Base-by-base conservation (phyloP, 495 filamentous ascomycete genomes). In the Penicillium dipodomyicola region DNA sequence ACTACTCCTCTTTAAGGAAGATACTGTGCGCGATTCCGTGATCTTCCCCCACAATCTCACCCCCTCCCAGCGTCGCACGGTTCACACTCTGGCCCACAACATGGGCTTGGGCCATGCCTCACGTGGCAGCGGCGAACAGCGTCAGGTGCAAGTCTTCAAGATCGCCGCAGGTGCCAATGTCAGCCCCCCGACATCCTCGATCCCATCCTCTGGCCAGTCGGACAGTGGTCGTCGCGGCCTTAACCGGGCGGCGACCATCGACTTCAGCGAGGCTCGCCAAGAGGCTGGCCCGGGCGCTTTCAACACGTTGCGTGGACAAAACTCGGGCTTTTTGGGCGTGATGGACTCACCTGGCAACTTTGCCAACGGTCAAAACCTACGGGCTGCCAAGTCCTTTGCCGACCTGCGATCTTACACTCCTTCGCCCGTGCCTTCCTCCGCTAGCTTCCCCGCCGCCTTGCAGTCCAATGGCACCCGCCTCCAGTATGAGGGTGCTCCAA, bases 171-270 rank as follows among this genome's bases (percentile, higher is more conserved):
- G 81, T 61, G 72, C 80, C 67, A 80, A 84, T 70, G 73, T 89
- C 72, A 86, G 87, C 76, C 84, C 89, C 46, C 84, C 84, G 17
- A 40, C 77, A 61, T 72, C 77, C 20, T 71, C 77, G 35, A 80
- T 89, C 65, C 80, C 84, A 15, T 74, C 84, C 51, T 69, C 77
- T 11, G 83, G 85, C 35, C 88, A 88, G 47, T 81, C 83, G 17
- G 91, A 97, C 57, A 82, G 84, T 32, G 84, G 85, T 54, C 83
- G 92, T 52, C 89, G 92, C 32, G 87, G 84, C 14, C 77, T 98
- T 33, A 94, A 92, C 76, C 89, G 94, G 29, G 92, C 94, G 19
- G 95, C 94, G 32, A 98, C 94, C n/a, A 96, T 95, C 63, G 93
- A 97, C 73, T 98, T 98, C 74, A 91, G 89, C 62, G 94, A 97